These are phyloP conservation scores for Cetraspora pellucida DNA, from an alignment of 192 early-diverging fungal genomes.

Conservation along the genomic window DNA sequence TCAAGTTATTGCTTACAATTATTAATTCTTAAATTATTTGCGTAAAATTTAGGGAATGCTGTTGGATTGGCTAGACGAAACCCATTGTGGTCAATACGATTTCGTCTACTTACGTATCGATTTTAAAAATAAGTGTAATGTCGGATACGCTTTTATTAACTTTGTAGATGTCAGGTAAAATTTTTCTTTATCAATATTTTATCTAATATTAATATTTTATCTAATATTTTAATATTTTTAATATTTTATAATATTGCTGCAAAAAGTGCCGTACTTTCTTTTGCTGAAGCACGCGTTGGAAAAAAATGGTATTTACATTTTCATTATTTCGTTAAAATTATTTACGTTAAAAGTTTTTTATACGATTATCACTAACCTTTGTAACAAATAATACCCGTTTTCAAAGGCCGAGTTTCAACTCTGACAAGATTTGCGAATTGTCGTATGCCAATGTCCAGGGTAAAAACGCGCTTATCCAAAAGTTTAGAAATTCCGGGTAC, in stretches of 20 bases:
- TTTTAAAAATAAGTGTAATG: slow-evolving; percentile 87
- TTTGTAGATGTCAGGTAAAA: slow-evolving; percentile 63
- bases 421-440: slow-evolving; percentile 73
- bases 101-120: slow-evolving; percentile 88
- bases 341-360: neutral
- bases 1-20: no score
- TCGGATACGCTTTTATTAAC: slow-evolving; percentile 79
- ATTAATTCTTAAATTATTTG: neutral
- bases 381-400: neutral
- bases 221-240: neutral
- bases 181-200: neutral
- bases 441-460: slow-evolving; percentile 86
- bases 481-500: slow-evolving; percentile 80
- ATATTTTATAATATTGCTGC: neutral
- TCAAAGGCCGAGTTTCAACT: slow-evolving; percentile 62
- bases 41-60: slow-evolving; percentile 67
- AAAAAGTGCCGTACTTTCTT: slow-evolving; percentile 60
- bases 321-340: neutral
- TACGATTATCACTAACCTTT: neutral
- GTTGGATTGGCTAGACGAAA: slow-evolving; percentile 68
- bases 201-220: neutral
- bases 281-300: slow-evolving; percentile 68
- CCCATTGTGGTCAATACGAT: slow-evolving; percentile 68
- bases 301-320: slow-evolving; percentile 61
- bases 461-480: slow-evolving; percentile 67